Evolutionary conservation across 176 grass and related monocot species (phyloP), one percentile per base, ranked within the genome.

Genomic region (Tillandsia leiboldiana): DNA sequence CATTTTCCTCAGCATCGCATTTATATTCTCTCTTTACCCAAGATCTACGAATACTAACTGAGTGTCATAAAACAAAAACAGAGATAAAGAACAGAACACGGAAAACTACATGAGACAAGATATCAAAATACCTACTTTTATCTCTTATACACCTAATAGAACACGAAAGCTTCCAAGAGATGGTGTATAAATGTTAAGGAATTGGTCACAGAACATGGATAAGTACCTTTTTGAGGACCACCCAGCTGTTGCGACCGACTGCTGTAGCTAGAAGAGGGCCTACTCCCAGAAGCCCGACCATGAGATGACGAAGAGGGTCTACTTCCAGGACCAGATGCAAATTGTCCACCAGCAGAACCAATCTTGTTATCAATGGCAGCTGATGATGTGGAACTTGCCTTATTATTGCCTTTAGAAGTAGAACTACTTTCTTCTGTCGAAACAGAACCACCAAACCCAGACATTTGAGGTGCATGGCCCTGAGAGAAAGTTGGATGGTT

Each of bases 221-320:
- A 49, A 18, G 20, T 87, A 95, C 86, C 86, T 95, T 81, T 90
- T 51, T 87, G 90, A 1, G 49, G 64, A 72, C 83, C 75, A 51
- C 65, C 79, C 47, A 80, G 47, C 49, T 77, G 81, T n/a, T 87
- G 82, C 65, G 76, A 77, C 8, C 66, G 81, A 65, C 63, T 95
- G 78, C 69, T 90, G 81, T 87, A 87, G 65, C 80, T 81, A 65
- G 86, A 89, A 22, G 86, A 79, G 51, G 75, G 83, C 52, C 58
- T 84, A 58, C 67, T 77, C 66, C 81, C 84, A 71, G 80, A 76
- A 70, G 68, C 54, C 62, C 68, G 64, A 33, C 13, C 76, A 68
- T 63, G 75, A 48, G 75, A 69, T 8, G 86, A 82, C 50, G 72
- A 71, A 80, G 58, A 48, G 51, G 76, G 33, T 42, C 33, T 42